phyloP scores from a whole-genome alignment of 108 stramenopile genomes.

The Aurantiochytrium sp. region DNA sequence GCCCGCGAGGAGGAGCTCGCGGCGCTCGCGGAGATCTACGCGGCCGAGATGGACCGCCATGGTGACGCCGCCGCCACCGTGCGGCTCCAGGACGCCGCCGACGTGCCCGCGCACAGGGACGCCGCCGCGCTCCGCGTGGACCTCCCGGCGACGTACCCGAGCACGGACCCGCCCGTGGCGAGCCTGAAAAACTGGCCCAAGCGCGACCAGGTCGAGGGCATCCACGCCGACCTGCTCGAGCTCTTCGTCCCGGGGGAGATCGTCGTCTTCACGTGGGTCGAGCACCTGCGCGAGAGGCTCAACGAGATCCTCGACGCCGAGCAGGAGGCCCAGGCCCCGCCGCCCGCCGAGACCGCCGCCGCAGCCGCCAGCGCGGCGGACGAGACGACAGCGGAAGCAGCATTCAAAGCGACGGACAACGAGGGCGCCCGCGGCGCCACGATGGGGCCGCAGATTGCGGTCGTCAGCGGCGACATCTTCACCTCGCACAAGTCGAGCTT shows the following conservation, averaged over 20 bases:
- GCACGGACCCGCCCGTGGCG: slow-evolving; percentile 35
- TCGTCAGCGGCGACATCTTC: slow-evolving; percentile 45
- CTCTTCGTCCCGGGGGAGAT: slow-evolving; percentile 53
- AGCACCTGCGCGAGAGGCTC: slow-evolving; percentile 49
- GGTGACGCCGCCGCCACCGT: background rate
- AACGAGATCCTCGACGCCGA: background rate
- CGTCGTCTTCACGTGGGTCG: slow-evolving; percentile 63
- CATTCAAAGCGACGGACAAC: slow-evolving; percentile 43
- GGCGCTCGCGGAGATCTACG: slow-evolving; percentile 49
- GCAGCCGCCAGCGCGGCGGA: background rate
- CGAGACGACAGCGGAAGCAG: slow-evolving; percentile 35
- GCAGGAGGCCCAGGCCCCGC: background rate
- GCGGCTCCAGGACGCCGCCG: slow-evolving; percentile 38
- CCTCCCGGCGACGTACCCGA: slow-evolving; percentile 47
- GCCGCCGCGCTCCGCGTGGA: slow-evolving; percentile 40
- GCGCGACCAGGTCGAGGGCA: slow-evolving; percentile 15
- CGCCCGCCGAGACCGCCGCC: background rate
- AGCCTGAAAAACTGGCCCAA: slow-evolving; percentile 46
- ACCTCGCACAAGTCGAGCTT: slow-evolving; percentile 58
- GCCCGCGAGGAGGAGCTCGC: slow-evolving; percentile 49
- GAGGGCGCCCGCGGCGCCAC: slow-evolving; percentile 40
- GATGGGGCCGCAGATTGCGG: slow-evolving; percentile 36
- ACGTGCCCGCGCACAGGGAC: slow-evolving; percentile 10
- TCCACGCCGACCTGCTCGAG: slow-evolving; percentile 45
- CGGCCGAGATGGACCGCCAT: slow-evolving; percentile 36